Evolutionary conservation across 2,329 filamentous ascomycete species (phyloP).

Genomic region (Nigrospora osmanthi): DNA sequence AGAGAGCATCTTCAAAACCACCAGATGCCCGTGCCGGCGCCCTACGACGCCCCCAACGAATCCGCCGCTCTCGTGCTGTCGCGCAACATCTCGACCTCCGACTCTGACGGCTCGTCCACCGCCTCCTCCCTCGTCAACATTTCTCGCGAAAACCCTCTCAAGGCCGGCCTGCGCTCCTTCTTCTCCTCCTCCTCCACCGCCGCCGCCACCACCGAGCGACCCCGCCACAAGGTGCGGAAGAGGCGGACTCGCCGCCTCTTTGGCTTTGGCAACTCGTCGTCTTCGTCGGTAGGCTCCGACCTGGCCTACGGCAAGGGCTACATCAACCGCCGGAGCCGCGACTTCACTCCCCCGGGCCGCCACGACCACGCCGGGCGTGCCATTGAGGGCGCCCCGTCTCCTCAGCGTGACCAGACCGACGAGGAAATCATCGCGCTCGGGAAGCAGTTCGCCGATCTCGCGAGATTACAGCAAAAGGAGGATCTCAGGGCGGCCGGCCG

Average conservation of each 20-base stretch:
- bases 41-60: conserved; percentile 10
- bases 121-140: conserved; percentile 59
- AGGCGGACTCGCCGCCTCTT: conserved; percentile 41
- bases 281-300: conserved; percentile 60
- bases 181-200: conserved; percentile 56
- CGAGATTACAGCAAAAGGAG: conserved; percentile 40
- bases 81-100: conserved; percentile 20
- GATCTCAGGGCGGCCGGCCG: conserved; percentile 35
- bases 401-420: conserved; percentile 35
- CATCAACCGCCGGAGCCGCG: conserved; percentile 31
- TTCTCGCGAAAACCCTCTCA: conserved; percentile 43
- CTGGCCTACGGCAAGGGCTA: conserved; percentile 60
- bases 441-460: conserved; percentile 44
- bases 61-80: conserved; percentile 16
- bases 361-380: conserved; percentile 7
- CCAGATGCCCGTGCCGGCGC: conserved; percentile 11
- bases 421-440: conserved; percentile 51
- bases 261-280: conserved; percentile 55
- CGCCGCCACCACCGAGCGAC: too few relatives aligned
- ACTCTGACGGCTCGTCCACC: conserved; percentile 33
- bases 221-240: conserved; percentile 31
- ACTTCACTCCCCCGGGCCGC: conserved; percentile 17
- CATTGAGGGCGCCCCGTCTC: conserved; percentile 9
- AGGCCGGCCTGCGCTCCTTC: conserved; percentile 52
- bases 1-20: conserved; percentile 26